Base-by-base conservation (phyloP, 257 asterid species). In the Striga asiatica region DNA sequence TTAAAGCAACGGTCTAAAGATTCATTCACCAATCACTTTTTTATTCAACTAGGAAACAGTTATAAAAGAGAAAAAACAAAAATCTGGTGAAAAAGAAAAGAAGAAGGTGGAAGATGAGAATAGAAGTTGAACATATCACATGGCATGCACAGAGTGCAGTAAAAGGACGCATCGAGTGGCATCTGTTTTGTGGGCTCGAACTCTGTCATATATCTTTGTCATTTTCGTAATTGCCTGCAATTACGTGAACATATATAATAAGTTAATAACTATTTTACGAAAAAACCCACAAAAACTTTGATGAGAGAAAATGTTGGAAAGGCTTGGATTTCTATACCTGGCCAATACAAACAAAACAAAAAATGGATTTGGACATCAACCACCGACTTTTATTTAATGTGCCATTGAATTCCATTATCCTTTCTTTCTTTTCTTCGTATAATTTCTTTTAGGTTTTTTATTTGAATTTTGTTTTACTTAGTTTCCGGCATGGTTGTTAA, bases 261-360 rank as follows among this genome's bases (percentile, higher is more conserved):
- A 49, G 45, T 24, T 70, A 57, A 61, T 65, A 50, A 55, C 41
- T 32, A 50, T 51, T 51, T 28, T 60, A n/a, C n/a, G n/a, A n/a
- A 8, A 43, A 37, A 58, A 62, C 65, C 61, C 59, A 48, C 66
- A 6, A 23, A n/a, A 58, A 37, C 53, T 14, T 25, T 56, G 64
- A 49, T 39, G 43, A n/a, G 43, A n/a, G 4, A 41, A 37, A 38
- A 9, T 55, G 63, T 62, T 39, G 29, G 62, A 38, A 39, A 38
- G n/a, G n/a, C 35, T 10, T 6, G 18, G 25, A 34, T 55, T 1
- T 49, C 51, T 34, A 12, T 18, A 8, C 57, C n/a, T 46, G 43
- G 43, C 12, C 42, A 65, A 56, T 32, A 29, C 49, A 48, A 60
- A 71, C 56, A 32, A 62, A 58, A 71, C 77, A 71, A 71, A 66